Conservation (phyloP, 2,329 filamentous ascomycete genomes). For the Chaetomium sp. region DNA sequence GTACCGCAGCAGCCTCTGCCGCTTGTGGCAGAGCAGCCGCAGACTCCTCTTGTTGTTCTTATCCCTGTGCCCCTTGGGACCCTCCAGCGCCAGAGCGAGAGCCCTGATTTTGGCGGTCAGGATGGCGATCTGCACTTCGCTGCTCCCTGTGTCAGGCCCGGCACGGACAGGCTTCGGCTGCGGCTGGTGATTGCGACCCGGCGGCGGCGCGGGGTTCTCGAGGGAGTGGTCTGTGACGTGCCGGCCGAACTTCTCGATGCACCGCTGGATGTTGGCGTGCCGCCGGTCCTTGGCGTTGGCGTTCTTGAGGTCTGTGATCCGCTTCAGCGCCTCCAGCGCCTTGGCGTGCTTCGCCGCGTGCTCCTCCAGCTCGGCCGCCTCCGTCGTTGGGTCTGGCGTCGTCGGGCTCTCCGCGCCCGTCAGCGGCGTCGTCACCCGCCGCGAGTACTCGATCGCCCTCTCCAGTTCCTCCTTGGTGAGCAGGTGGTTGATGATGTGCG, state of each 20-base stretch:
- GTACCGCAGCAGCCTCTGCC: slow-evolving; percentile 87
- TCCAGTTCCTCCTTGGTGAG: slow-evolving; percentile 69
- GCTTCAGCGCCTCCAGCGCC: slow-evolving; percentile 73
- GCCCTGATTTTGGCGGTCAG: slow-evolving; percentile 90
- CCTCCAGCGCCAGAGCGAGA: slow-evolving; percentile 70
- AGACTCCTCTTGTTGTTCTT: slow-evolving; percentile 94
- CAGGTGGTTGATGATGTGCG: slow-evolving; percentile 72
- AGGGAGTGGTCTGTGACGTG: slow-evolving; percentile 81
- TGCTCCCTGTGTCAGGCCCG: slow-evolving; percentile 92
- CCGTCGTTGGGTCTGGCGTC: slow-evolving; percentile 46
- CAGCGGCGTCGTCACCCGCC: slow-evolving; percentile 65
- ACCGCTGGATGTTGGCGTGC: slow-evolving; percentile 80
- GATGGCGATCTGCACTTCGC: slow-evolving; percentile 97
- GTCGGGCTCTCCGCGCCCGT: slow-evolving; percentile 38
- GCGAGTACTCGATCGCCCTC: slow-evolving; percentile 66
- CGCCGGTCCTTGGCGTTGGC: slow-evolving; percentile 76
- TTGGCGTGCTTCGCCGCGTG: slow-evolving; percentile 64
- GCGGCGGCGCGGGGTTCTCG: slow-evolving; percentile 56
- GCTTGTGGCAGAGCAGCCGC: slow-evolving; percentile 78
- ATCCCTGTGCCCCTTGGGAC: slow-evolving; percentile 72
- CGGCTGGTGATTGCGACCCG: slow-evolving; percentile 47
- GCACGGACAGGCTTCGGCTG: slow-evolving; percentile 57
- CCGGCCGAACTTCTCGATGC: slow-evolving; percentile 84
- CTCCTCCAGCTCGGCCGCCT: slow-evolving; percentile 39
- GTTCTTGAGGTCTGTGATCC: slow-evolving; percentile 78